These are phyloP conservation scores for Selaginella tamariscina DNA, from an alignment of 75 land plant genomes.

Conservation along the genomic window DNA sequence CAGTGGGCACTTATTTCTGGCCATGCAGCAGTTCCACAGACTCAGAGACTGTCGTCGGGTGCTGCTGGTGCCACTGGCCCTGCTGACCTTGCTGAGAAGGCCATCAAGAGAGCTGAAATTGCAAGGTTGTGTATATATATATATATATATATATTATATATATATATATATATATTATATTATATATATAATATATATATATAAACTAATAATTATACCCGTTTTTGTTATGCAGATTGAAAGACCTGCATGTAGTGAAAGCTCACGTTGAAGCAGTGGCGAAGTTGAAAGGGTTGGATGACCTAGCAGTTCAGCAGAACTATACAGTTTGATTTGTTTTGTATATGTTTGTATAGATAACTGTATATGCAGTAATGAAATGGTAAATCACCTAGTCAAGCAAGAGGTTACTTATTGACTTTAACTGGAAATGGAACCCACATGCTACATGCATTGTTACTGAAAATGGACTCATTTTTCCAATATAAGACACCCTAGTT, in stretches of 20 bases:
- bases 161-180: neutral
- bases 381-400: too few species aligned
- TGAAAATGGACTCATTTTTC: too few species aligned
- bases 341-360: too few species aligned
- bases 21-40: neutral
- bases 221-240: slow-evolving; percentile 30
- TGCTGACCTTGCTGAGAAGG: slow-evolving; percentile 16
- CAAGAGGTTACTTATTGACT: too few species aligned
- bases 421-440: too few species aligned
- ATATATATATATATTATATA: neutral
- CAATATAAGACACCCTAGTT: too few species aligned
- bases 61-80: slow-evolving; percentile 1
- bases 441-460: too few species aligned
- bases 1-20: slow-evolving; percentile 24
- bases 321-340: slow-evolving; percentile 2
- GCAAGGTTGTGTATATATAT: slow-evolving; percentile 19
- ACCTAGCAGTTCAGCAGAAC: neutral
- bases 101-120: slow-evolving; percentile 23
- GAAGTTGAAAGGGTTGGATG: slow-evolving; percentile 15
- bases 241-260: slow-evolving; percentile 54
- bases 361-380: too few species aligned
- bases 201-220: neutral
- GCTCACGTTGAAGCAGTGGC: slow-evolving; percentile 19
- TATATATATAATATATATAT: neutral
- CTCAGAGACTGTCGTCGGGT: neutral